Conservation (phyloP, 2,329 filamentous ascomycete species). For the Nothopassalora personata region DNA sequence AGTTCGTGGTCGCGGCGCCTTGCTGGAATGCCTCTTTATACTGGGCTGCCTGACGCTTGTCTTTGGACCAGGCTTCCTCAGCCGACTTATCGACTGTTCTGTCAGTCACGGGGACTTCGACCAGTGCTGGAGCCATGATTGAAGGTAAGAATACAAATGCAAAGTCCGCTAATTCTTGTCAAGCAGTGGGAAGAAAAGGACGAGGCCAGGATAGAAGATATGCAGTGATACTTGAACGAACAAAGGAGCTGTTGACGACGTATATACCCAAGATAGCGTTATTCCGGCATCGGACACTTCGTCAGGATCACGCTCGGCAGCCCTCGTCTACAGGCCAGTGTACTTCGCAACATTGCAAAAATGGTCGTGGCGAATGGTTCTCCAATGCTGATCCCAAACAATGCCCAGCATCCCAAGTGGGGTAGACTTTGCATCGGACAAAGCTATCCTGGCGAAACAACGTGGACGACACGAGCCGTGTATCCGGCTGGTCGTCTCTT, state of each 20-base stretch:
- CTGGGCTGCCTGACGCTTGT: conserved; percentile 20
- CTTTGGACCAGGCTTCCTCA: conserved; percentile 23
- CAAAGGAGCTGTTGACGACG: conserved; percentile 4
- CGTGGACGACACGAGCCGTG: conserved; percentile 8
- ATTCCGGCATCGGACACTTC: conserved; percentile 18
- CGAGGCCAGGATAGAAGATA: not conserved
- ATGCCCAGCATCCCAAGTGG: conserved; percentile 6
- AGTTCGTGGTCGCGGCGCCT: conserved; percentile 40
- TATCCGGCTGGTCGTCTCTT: conserved; percentile 4
- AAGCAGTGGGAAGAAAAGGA: not conserved
- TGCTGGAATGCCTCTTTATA: conserved; percentile 43
- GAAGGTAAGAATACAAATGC: not conserved
- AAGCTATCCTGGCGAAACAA: not conserved
- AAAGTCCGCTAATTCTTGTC: not conserved
- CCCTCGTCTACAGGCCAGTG: conserved; percentile 12
- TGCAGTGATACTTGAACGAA: not conserved
- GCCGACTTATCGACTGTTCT: conserved; percentile 18
- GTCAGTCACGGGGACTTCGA: conserved; percentile 32
- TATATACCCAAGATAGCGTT: conserved; percentile 13
- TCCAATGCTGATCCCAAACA: conserved; percentile 5
- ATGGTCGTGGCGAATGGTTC: not conserved
- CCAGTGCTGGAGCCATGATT: conserved; percentile 41
- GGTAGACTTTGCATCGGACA: conserved; percentile 6
- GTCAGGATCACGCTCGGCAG: conserved; percentile 3
- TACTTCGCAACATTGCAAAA: not conserved